Conservation (phyloP, 176 grass and related monocot species). For the Puccinellia tenuiflora region DNA sequence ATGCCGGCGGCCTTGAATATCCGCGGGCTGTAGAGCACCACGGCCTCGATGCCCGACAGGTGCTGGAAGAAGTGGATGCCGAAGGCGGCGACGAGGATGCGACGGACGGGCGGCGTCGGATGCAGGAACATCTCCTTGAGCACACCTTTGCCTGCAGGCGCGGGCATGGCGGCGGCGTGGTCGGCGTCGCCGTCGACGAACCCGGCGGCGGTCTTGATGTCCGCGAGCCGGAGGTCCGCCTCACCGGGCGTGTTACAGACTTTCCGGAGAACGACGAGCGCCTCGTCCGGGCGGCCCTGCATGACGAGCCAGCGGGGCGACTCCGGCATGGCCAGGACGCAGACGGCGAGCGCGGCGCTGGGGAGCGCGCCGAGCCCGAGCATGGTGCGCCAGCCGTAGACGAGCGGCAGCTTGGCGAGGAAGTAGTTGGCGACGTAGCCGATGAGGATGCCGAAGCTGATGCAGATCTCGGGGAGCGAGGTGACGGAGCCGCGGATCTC, state of each 20-base stretch:
- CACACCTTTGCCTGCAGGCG: conserved; percentile 23
- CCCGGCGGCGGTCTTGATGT: conserved; percentile 28
- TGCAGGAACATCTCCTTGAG: conserved; percentile 45
- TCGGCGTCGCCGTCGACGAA: not conserved
- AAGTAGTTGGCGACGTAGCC: conserved; percentile 45
- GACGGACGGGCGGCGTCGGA: conserved; percentile 33
- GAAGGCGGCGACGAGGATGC: conserved; percentile 35
- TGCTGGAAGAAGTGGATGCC: conserved; percentile 71
- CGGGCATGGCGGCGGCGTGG: not conserved
- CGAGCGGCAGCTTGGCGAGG: conserved; percentile 37
- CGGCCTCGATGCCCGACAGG: conserved; percentile 56
- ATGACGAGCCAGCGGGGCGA: conserved; percentile 47
- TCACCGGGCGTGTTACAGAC: not conserved
- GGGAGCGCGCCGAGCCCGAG: conserved; percentile 32
- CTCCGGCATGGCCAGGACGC: conserved; percentile 38
- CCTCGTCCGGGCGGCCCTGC: conserved; percentile 1
- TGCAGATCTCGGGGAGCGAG: conserved; percentile 50
- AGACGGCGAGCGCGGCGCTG: conserved; percentile 3
- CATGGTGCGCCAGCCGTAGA: conserved; percentile 45
- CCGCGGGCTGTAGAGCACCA: conserved; percentile 57
- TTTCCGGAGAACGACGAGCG: conserved; percentile 12
- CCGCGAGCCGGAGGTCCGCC: conserved; percentile 26
- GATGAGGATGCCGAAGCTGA: conserved; percentile 48
- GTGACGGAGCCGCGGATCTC: conserved; percentile 27
- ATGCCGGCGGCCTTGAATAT: conserved; percentile 54